Conservation (phyloP, 345 rosid genomes). For the Microthlaspi erraticum region DNA sequence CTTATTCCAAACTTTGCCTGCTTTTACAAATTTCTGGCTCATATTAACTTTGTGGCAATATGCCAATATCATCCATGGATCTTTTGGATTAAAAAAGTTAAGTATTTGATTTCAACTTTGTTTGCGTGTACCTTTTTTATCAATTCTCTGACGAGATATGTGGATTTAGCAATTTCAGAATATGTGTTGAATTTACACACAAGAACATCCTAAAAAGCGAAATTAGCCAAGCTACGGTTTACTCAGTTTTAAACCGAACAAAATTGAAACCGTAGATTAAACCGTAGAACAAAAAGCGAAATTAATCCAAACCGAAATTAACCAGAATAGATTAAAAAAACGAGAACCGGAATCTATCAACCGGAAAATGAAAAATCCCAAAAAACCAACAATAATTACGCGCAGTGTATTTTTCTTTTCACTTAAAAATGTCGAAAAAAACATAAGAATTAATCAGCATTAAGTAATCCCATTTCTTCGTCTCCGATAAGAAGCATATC, state of each 20-base stretch:
- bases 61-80: not conserved
- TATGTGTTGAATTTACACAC: not conserved
- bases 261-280: not conserved
- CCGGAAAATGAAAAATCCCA: not conserved
- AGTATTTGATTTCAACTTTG: constrained; percentile 17
- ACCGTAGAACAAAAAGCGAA: no score
- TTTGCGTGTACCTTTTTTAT: constrained; percentile 33
- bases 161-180: not conserved
- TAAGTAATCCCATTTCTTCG: constrained; percentile 11
- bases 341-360: not conserved
- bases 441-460: not conserved
- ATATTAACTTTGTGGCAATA: not conserved
- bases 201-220: not conserved
- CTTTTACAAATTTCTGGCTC: not conserved
- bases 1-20: constrained; percentile 15
- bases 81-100: constrained; percentile 5
- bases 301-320: not conserved
- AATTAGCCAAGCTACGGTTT: not conserved
- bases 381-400: not conserved
- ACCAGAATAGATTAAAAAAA: not conserved
- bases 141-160: not conserved
- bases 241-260: not conserved
- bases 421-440: not conserved
- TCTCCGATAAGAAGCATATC: constrained; percentile 14
- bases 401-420: not conserved